Percentiles rank a stretch among this genome's conserved stretches.
Evolutionary conservation across 116 monocot species (phyloP).

Genomic region (Dioscorea cayenensis): DNA sequence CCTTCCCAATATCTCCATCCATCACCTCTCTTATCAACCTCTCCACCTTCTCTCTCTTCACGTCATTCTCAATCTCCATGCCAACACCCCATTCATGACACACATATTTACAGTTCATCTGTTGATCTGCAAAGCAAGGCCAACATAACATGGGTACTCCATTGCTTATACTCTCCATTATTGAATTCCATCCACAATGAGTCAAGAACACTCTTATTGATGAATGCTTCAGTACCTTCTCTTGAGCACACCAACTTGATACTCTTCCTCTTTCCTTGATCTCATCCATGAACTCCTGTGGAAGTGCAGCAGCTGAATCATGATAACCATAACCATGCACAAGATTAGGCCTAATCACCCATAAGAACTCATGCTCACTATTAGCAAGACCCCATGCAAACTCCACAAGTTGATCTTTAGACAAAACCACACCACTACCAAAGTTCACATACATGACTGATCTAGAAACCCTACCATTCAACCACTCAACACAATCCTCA

Average conservation of each 20-base stretch:
- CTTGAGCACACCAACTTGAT: conserved; percentile 13
- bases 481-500: conserved; percentile 1
- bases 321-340: background rate
- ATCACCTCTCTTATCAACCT: background rate
- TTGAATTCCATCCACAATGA: conserved; percentile 15
- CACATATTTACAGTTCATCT: conserved; percentile 1
- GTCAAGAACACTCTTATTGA: conserved; percentile 5
- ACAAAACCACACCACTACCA: conserved; percentile 1
- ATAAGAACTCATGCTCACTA: background rate
- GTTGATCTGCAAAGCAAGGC: conserved; percentile 7
- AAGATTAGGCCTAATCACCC: conserved; percentile 8
- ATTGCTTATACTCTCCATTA: background rate
- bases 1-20: conserved; percentile 4
- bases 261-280: conserved; percentile 4
- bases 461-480: background rate
- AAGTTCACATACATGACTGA: conserved; percentile 13
- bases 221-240: background rate
- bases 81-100: conserved; percentile 3
- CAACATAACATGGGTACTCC: conserved; percentile 10
- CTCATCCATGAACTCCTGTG: conserved; percentile 7
- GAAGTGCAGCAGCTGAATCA: background rate
- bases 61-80: conserved; percentile 2
- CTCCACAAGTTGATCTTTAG: background rate
- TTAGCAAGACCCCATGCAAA: conserved; percentile 5
- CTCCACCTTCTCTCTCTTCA: background rate